These are phyloP conservation scores for Fusarium tjaetaba DNA, from an alignment of 2,329 filamentous ascomycete species.

Conservation along the genomic window DNA sequence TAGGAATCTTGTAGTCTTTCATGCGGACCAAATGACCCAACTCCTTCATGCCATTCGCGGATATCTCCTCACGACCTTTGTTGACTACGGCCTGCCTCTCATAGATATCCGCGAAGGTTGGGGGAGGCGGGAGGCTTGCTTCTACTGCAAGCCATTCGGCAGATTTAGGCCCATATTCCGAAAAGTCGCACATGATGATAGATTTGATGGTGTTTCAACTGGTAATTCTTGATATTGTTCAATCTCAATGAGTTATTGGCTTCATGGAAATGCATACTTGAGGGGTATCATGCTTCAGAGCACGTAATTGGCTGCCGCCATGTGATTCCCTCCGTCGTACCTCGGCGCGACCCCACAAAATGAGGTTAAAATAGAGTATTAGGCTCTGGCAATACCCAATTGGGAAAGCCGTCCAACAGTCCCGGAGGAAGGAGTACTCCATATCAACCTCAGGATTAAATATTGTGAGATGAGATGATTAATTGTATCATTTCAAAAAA, in stretches of 20 bases:
- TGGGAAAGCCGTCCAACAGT: not conserved
- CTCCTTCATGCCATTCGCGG: conserved; percentile 16
- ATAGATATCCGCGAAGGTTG: conserved; percentile 5
- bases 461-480: not conserved
- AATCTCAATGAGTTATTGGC: not conserved
- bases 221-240: accelerated
- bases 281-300: not conserved
- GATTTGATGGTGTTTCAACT: not conserved
- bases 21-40: conserved; percentile 44
- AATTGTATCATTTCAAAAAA: not conserved
- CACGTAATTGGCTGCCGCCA: not conserved
- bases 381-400: not conserved
- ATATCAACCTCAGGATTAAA: not conserved
- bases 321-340: not conserved
- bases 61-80: conserved; percentile 9
- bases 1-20: conserved; percentile 43
- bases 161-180: conserved; percentile 53
- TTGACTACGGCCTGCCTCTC: conserved; percentile 18
- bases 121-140: conserved; percentile 2
- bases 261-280: not conserved
- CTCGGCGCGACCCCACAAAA: conserved; percentile 2
- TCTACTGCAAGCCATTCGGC: conserved; percentile 56
- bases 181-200: conserved; percentile 38
- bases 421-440: not conserved
- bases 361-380: not conserved